phyloP scores from a whole-genome alignment of 805 yeast species.

The Candida dajiaensis region DNA sequence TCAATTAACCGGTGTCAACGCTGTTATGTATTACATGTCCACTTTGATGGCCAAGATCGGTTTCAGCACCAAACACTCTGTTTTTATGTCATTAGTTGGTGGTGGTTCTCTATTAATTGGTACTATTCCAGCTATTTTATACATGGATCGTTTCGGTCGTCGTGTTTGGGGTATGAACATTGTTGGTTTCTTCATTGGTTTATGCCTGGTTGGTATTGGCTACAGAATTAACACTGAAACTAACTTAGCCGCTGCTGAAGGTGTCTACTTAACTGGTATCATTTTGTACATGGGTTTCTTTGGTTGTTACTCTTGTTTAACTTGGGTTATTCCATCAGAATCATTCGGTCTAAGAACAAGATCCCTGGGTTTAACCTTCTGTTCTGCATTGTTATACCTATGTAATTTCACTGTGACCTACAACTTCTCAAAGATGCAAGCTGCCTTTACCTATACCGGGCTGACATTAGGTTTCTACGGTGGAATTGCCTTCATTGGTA shows the following conservation, averaged over 20 bases:
- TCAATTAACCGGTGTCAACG: conserved; percentile 65
- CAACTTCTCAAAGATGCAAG: conserved; percentile 52
- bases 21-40: conserved; percentile 60
- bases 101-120: conserved; percentile 60
- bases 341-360: conserved; percentile 53
- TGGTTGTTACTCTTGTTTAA: conserved; percentile 59
- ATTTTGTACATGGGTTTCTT: conserved; percentile 61
- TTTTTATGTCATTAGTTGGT: conserved; percentile 64
- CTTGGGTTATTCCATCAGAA: conserved; percentile 68
- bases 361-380: conserved; percentile 60
- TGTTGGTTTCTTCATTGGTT: conserved; percentile 54
- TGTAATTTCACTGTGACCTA: conserved; percentile 62
- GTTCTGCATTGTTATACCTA: conserved; percentile 48
- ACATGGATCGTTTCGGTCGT: conserved; percentile 53
- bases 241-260: conserved; percentile 43
- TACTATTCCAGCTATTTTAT: conserved; percentile 59
- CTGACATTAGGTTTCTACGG: conserved; percentile 62
- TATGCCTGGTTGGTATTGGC: conserved; percentile 54
- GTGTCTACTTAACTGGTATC: conserved; percentile 56
- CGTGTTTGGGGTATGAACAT: conserved; percentile 55
- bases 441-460: conserved; percentile 55
- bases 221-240: conserved; percentile 36
- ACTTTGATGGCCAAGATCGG: conserved; percentile 52
- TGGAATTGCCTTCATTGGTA: conserved; percentile 55
- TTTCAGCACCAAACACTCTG: conserved; percentile 43